Percentiles rank a stretch among this genome's conserved stretches.
Conservation (phyloP, 768 basidiomycete species). For the Flagelloscypha sp. region DNA sequence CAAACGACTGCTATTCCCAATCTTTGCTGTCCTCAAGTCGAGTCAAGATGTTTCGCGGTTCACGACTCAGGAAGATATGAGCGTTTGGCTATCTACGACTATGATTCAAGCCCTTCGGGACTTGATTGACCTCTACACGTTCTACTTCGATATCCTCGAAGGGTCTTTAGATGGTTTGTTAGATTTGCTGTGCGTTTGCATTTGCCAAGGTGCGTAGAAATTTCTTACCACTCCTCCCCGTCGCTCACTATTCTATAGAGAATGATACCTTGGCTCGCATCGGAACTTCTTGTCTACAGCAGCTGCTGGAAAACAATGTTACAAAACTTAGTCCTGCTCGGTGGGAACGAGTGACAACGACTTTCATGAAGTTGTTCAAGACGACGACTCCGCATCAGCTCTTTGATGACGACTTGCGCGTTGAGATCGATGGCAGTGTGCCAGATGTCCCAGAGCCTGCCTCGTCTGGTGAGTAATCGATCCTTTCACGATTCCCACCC, state of each 20-base stretch:
- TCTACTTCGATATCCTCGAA: conserved; percentile 87
- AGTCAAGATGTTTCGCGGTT: conserved; percentile 89
- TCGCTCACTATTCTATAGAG: conserved; percentile 42
- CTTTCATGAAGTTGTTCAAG: conserved; percentile 93
- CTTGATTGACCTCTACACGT: conserved; percentile 91
- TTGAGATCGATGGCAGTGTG: conserved; percentile 61
- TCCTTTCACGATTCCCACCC: background rate
- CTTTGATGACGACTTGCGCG: conserved; percentile 86
- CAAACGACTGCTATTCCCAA: conserved; percentile 94
- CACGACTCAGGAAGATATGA: conserved; percentile 97
- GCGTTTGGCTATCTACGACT: conserved; percentile 97
- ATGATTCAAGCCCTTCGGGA: conserved; percentile 97
- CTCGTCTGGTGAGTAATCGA: conserved; percentile 19
- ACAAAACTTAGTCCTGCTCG: conserved; percentile 71
- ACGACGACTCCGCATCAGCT: conserved; percentile 96
- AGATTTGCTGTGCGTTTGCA: conserved; percentile 90
- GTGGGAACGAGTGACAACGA: conserved; percentile 89
- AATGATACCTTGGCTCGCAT: conserved; percentile 97
- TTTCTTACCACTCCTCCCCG: background rate
- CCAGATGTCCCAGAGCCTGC: conserved; percentile 46
- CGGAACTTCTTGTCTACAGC: conserved; percentile 95
- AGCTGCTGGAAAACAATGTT: conserved; percentile 89
- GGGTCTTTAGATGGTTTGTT: conserved; percentile 88
- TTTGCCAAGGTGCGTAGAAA: conserved; percentile 80
- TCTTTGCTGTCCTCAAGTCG: conserved; percentile 92